Evolutionary conservation across 179 eudicot species (phyloP), one percentile per base, ranked within the genome.

Genomic region (Camellia oleifera): DNA sequence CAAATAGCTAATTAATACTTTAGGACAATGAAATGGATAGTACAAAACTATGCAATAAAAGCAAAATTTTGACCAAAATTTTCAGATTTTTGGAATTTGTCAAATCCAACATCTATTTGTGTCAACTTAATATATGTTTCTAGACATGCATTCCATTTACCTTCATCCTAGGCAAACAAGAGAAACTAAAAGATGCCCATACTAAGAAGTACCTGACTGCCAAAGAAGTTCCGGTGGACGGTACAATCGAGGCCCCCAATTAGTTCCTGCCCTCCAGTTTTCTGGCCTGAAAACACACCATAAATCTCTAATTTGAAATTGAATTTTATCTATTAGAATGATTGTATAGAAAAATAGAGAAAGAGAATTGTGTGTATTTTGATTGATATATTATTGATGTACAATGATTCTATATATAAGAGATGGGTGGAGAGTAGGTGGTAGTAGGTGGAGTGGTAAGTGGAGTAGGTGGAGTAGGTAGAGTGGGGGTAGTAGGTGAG

Each of bases 201-300:
- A 45, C 65, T 67, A 26, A 53, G 7, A 46, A 77, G 48, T 76
- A 92, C 98, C 98, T 95, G 98, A 80, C 98, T 91, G 63, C 98
- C 98, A 88, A 93, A 95, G 88, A 93, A 93, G 83, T 95, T 95
- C 26, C 98, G 88, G 77, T 95, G 97, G 44, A 95, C 97, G 0
- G 88, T 90, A 87, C 98, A 95, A 82, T 95, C 91, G 79, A 95
- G 93, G 82, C 98, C 98, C 42, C 98, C 98, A 69, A 95, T 81
- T 44, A 95, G 90, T 62, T 91, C 94, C 89, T 95, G 98, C 13
- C 98, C 98, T 76, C 97, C 98, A 64, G 79, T 61, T 91, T 95
- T 95, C 85, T 93, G 97, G 65, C 97, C 98, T 95, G 97, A 56
- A 84, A n/a, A 67, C 3, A 44, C 52, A 77, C 32, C 60, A 65